Evolutionary conservation across 2,329 filamentous ascomycete genomes (phyloP).

Genomic region (Sporothrix phasma): DNA sequence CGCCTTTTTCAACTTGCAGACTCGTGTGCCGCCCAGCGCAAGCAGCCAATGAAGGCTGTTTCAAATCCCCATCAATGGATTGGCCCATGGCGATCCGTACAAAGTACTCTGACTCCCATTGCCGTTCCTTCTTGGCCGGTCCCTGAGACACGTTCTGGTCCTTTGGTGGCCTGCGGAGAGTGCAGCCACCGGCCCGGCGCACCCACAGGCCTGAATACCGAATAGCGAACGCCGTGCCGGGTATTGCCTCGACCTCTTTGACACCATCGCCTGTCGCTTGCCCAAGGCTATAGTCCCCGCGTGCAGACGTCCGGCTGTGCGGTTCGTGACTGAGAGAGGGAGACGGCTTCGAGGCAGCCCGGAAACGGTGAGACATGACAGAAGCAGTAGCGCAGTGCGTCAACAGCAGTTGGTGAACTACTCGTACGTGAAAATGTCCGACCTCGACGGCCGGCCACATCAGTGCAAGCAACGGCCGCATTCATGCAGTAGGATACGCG

Average conservation of each 20-base stretch:
- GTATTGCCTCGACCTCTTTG: neutral
- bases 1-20: conserved; percentile 2
- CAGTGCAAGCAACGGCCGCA: neutral
- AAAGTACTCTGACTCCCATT: too few species aligned
- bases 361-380: conserved; percentile 8
- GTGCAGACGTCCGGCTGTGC: too few species aligned
- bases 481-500: too few species aligned
- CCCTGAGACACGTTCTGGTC: neutral
- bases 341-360: neutral
- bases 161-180: neutral
- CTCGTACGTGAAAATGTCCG: too few species aligned
- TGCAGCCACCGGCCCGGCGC: neutral
- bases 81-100: too few species aligned
- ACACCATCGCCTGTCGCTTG: neutral
- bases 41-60: neutral
- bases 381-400: neutral
- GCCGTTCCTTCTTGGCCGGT: neutral
- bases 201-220: conserved; percentile 4
- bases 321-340: neutral
- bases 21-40: conserved; percentile 1
- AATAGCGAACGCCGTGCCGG: conserved; percentile 11
- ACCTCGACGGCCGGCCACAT: too few species aligned
- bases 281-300: neutral
- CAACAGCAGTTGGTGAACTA: too few species aligned
- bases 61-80: conserved; percentile 10